Base-by-base conservation (phyloP, 192 early-diverging fungal genomes). In the Chytriomyces confervae region DNA sequence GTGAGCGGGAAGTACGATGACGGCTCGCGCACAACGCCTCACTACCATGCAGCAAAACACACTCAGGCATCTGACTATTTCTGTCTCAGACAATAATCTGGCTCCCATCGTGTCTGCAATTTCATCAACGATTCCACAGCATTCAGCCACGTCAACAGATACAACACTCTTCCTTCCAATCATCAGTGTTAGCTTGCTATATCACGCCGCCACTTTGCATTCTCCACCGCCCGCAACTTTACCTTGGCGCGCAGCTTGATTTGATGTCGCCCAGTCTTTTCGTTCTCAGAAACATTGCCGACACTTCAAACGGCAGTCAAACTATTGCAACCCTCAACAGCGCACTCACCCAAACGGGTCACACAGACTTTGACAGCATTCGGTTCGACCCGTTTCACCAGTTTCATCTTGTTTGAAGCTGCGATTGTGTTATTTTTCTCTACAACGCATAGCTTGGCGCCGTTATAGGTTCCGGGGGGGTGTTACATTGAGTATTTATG, bases 341-440 rank as follows among this genome's bases (percentile, higher is more conserved):
- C 16, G 53, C 53, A 13, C 53, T 0, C 53, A 20, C 53, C 53
- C 53, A 57, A 0, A 57, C 53, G 20, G 20, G 1, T 13, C 53
- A 20, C 53, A 20, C 13, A 57, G 1, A 57, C 53, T 57, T 57
- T 57, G 53, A 4, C 53, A 57, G 53, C 53, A 20, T 57, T 20
- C 13, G 20, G 20, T 57, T n/a, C 53, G 53, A 57, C 53, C 53
- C 61, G 27, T 62, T 62, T 74, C n/a, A 10, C 18, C 44, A 10
- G 9, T 8, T 46, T 74, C 8, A 18, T 44, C 3, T 24, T 74
- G 11, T 74, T 74, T 62, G 72, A 74, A 47, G 53, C 72, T 23
- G 72, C 50, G 8, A 62, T 74, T 18, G 61, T 61, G 3, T 44
- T 74, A n/a, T 74, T 61, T 61, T 74, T 74, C 44, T 53, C 72